phyloP scores from a whole-genome alignment of 139 green algal species.

The Chloropicon primus region DNA sequence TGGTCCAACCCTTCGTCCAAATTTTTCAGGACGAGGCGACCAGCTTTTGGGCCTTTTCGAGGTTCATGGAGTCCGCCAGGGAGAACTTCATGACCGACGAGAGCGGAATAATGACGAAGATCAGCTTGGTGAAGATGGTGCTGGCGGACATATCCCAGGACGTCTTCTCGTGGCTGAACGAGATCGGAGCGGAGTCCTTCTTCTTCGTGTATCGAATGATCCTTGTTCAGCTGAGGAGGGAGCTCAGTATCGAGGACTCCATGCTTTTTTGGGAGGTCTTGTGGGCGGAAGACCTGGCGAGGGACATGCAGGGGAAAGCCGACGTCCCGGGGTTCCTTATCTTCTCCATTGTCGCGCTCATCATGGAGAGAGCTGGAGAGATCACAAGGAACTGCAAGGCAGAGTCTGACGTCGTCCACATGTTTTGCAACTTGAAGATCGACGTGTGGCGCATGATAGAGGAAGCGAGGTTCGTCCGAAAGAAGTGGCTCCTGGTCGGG shows the following conservation, averaged over 20 bases:
- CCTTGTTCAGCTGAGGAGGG: neutral
- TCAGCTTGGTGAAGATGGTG: neutral
- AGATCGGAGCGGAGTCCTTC: neutral
- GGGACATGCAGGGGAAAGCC: neutral
- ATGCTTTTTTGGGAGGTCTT: neutral
- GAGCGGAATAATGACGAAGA: neutral
- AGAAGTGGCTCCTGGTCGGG: neutral
- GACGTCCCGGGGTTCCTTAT: neutral
- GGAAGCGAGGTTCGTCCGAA: neutral
- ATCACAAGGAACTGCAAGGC: neutral
- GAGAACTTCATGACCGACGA: slow-evolving; percentile 8
- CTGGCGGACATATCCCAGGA: neutral
- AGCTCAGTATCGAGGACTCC: neutral
- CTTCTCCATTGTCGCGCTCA: neutral
- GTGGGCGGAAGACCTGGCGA: neutral
- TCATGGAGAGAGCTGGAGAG: neutral
- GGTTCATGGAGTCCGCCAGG: neutral
- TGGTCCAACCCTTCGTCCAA: slow-evolving; percentile 1
- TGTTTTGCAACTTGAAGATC: neutral
- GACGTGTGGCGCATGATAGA: neutral
- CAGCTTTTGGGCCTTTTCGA: neutral
- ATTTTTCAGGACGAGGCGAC: neutral
- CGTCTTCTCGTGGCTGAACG: neutral
- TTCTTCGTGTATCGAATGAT: neutral
- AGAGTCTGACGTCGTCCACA: neutral